phyloP scores from a whole-genome alignment of 441 rosid genomes.

The Hypseocharis bilobata region DNA sequence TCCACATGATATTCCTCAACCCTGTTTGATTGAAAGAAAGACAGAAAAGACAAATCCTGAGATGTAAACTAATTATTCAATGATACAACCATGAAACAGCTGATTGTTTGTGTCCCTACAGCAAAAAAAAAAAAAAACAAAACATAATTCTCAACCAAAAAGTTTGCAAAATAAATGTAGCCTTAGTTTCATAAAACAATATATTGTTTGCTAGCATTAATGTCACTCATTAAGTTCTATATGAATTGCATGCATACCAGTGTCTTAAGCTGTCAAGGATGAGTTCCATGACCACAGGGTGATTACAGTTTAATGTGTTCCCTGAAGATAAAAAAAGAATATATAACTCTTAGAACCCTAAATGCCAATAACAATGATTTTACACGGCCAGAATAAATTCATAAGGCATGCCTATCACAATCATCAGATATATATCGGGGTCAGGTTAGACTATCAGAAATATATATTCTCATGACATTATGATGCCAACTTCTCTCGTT shows the following conservation, averaged over 20 bases:
- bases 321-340: constrained; percentile 47
- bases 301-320: constrained; percentile 83
- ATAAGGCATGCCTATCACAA: constrained; percentile 11
- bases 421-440: constrained; percentile 1
- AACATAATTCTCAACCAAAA: not conserved
- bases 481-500: constrained; percentile 2
- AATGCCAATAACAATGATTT: constrained; percentile 5
- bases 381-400: not conserved
- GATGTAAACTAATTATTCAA: not conserved
- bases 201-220: not conserved
- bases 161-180: not conserved
- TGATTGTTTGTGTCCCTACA: not conserved
- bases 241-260: constrained; percentile 47
- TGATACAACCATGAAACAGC: not conserved
- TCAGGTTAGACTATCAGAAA: constrained; percentile 12
- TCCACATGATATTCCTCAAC: constrained; percentile 77
- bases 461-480: not conserved
- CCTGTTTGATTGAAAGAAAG: constrained; percentile 34
- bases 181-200: not conserved
- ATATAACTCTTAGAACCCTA: constrained; percentile 15
- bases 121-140: not conserved
- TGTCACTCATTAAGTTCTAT: not conserved
- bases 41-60: constrained; percentile 8
- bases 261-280: constrained; percentile 84
- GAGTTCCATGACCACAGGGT: constrained; percentile 86